Evolutionary conservation across 2,329 filamentous ascomycete species (phyloP).

Genomic region (Dryadomyces quercivorus): DNA sequence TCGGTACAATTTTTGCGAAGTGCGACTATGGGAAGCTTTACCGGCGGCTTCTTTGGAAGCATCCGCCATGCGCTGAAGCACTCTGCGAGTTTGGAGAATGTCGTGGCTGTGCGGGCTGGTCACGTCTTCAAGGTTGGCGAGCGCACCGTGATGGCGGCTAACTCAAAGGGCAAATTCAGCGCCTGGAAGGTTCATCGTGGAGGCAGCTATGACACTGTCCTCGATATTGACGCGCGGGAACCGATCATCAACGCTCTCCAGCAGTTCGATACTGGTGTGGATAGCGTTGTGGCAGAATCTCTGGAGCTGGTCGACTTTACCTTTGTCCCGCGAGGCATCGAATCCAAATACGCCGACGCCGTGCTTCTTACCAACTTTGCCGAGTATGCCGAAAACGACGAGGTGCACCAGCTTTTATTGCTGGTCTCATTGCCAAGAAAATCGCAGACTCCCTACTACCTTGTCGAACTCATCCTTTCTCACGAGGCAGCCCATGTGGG

Average conservation of each 20-base stretch:
- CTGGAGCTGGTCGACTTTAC: slow-evolving; percentile 73
- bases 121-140: slow-evolving; percentile 64
- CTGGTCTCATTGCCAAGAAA: slow-evolving; percentile 45
- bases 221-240: slow-evolving; percentile 58
- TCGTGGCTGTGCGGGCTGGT: slow-evolving; percentile 69
- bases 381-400: slow-evolving; percentile 32
- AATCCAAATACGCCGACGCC: slow-evolving; percentile 35
- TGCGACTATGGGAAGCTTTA: slow-evolving; percentile 40
- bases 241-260: slow-evolving; percentile 51
- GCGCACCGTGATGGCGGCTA: slow-evolving; percentile 70
- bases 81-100: slow-evolving; percentile 58
- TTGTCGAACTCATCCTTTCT: slow-evolving; percentile 59
- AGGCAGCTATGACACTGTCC: slow-evolving; percentile 64
- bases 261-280: slow-evolving; percentile 35
- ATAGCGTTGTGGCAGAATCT: slow-evolving; percentile 39
- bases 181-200: slow-evolving; percentile 84
- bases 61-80: slow-evolving; percentile 65
- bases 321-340: slow-evolving; percentile 45
- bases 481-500: slow-evolving; percentile 42
- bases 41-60: slow-evolving; percentile 65
- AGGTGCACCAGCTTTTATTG: slow-evolving; percentile 46
- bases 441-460: slow-evolving; percentile 49
- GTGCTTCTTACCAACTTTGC: slow-evolving; percentile 39
- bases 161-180: slow-evolving; percentile 65
- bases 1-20: slow-evolving; percentile 64